Percentiles rank a stretch among this genome's conserved stretches.
phyloP scores from a whole-genome alignment of 805 yeast species.

The Kodamaea fukazawae region DNA sequence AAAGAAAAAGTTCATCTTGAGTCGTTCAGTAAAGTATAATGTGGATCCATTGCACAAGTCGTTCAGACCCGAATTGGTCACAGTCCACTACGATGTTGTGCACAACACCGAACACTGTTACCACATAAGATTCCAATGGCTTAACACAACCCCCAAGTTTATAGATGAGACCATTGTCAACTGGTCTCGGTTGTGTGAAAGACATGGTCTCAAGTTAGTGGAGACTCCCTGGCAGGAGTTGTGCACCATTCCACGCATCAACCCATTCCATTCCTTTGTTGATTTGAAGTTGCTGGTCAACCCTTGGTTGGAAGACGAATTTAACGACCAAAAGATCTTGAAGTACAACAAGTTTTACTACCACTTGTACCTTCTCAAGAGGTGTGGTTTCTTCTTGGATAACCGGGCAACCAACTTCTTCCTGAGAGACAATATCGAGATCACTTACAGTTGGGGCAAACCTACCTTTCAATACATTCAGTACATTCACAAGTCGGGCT shows the following conservation, averaged over 20 bases:
- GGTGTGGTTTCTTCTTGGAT: conserved; percentile 76
- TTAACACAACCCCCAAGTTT: conserved; percentile 80
- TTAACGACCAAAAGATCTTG: conserved; percentile 40
- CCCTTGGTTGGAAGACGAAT: conserved; percentile 67
- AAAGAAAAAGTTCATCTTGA: conserved; percentile 51
- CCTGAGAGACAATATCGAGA: conserved; percentile 54
- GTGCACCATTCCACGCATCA: conserved; percentile 67
- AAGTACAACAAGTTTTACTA: conserved; percentile 62
- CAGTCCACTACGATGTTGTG: conserved; percentile 85
- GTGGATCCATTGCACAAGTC: conserved; percentile 74
- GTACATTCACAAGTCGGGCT: conserved; percentile 86
- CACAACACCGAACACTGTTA: conserved; percentile 95
- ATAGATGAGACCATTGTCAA: conserved; percentile 74
- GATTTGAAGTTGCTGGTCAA: conserved; percentile 62
- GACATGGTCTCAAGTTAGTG: conserved; percentile 73
- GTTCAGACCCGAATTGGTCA: conserved; percentile 70
- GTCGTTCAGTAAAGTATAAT: conserved; percentile 65
- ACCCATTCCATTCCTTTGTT: conserved; percentile 87
- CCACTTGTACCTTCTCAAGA: conserved; percentile 69
- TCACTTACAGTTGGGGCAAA: conserved; percentile 87
- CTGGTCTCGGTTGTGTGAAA: conserved; percentile 80
- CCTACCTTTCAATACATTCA: conserved; percentile 82
- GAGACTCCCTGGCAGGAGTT: conserved; percentile 92
- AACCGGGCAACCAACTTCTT: conserved; percentile 70
- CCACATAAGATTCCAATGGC: conserved; percentile 90